phyloP scores from a whole-genome alignment of 331 rosid species.

The Stylosanthes scabra region DNA sequence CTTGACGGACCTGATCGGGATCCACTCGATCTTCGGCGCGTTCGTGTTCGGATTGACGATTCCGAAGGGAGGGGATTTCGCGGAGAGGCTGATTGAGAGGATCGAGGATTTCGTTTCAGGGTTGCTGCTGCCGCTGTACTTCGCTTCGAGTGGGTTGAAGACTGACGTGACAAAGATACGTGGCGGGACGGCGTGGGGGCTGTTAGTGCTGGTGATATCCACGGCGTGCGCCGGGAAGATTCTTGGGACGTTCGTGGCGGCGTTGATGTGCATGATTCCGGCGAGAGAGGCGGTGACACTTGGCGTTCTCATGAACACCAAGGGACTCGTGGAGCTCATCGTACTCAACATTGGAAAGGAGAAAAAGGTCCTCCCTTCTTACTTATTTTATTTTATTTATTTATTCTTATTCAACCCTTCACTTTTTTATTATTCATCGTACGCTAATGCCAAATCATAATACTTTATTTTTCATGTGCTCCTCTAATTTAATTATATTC shows the following conservation, averaged over 20 bases:
- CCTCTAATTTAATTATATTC: too few species aligned
- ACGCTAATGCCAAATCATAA: too few species aligned
- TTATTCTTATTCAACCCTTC: too few species aligned
- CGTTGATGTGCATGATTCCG: slow-evolving; percentile 66
- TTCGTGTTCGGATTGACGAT: slow-evolving; percentile 77
- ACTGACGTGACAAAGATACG: slow-evolving; percentile 69
- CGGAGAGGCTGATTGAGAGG: slow-evolving; percentile 60
- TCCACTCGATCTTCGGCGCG: slow-evolving; percentile 86
- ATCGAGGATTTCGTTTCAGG: slow-evolving; percentile 88
- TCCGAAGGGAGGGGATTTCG: slow-evolving; percentile 64
- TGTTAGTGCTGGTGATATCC: slow-evolving; percentile 57
- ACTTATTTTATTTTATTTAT: neutral
- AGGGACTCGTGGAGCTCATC: slow-evolving; percentile 84
- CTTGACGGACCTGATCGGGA: slow-evolving; percentile 75
- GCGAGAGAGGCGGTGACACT: slow-evolving; percentile 69
- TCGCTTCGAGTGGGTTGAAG: slow-evolving; percentile 86
- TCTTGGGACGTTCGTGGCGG: slow-evolving; percentile 69
- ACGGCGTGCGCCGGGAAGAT: slow-evolving; percentile 85
- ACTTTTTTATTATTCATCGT: too few species aligned
- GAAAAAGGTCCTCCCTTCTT: slow-evolving; percentile 66
- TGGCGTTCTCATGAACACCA: slow-evolving; percentile 89
- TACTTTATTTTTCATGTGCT: too few species aligned
- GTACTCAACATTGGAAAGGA: slow-evolving; percentile 92
- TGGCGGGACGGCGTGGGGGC: slow-evolving; percentile 73
- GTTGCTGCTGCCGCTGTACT: slow-evolving; percentile 76